Evolutionary conservation across 2,329 filamentous ascomycete species (phyloP).

Genomic region (Sporothrix protearum): DNA sequence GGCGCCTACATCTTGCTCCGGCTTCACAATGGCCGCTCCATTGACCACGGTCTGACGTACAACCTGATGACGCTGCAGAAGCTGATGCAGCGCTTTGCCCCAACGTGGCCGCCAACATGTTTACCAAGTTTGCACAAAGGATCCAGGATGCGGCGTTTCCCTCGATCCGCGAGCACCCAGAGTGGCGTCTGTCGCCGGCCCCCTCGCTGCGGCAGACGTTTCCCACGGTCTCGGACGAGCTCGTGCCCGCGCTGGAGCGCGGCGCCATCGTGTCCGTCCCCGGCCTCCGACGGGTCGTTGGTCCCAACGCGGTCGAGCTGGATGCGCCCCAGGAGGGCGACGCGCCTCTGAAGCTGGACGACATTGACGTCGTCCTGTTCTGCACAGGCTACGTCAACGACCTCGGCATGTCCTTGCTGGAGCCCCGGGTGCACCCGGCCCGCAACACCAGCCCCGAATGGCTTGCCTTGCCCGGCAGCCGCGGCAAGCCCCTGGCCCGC

Average conservation of each 20-base stretch:
- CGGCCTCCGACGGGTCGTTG: background rate
- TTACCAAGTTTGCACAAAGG: background rate
- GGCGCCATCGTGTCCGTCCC: background rate
- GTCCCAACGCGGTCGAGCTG: background rate
- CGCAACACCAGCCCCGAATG: conserved; percentile 30
- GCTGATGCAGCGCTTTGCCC: conserved; percentile 29
- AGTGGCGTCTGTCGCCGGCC: background rate
- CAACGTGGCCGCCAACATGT: background rate
- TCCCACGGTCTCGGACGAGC: background rate
- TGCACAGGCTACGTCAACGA: conserved; percentile 37
- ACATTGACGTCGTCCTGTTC: conserved; percentile 36
- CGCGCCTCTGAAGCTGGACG: conserved; percentile 27
- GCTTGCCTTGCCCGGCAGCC: conserved; percentile 30
- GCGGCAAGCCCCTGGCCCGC: conserved; percentile 35
- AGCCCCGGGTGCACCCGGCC: background rate
- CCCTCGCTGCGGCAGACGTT: background rate
- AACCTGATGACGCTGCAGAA: conserved; percentile 20
- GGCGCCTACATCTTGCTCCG: conserved; percentile 7
- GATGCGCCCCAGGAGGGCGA: conserved; percentile 35
- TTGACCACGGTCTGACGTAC: conserved; percentile 18
- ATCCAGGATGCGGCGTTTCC: background rate
- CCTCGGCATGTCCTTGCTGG: conserved; percentile 16
- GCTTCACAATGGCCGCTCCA: conserved; percentile 4
- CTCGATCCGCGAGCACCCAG: background rate
- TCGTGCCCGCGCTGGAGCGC: background rate